These are phyloP conservation scores for Trypanosoma cruzi DNA, from an alignment of 208 protist genomes.

Conservation along the genomic window DNA sequence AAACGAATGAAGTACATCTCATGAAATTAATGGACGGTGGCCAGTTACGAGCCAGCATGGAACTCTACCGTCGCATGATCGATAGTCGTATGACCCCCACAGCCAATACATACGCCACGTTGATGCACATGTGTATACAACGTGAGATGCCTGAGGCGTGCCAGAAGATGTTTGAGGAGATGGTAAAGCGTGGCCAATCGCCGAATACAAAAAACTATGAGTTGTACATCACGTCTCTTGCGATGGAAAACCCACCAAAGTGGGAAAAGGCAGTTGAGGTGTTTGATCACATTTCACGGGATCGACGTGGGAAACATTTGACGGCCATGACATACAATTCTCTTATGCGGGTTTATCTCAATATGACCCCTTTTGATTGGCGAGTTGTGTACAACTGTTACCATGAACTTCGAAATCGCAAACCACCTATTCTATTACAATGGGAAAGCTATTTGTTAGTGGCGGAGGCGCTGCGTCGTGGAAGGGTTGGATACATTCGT, in stretches of 20 bases:
- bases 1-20: conserved; percentile 74
- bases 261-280: conserved; percentile 80
- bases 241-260: conserved; percentile 69
- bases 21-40: conserved; percentile 58
- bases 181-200: conserved; percentile 56
- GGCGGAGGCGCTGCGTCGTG: conserved; percentile 60
- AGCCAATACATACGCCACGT: conserved; percentile 61
- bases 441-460: conserved; percentile 87
- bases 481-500: conserved; percentile 61
- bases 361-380: conserved; percentile 91
- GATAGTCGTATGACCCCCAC: conserved; percentile 60
- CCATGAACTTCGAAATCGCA: conserved; percentile 66
- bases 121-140: conserved; percentile 87
- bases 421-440: conserved; percentile 65
- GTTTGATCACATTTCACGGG: conserved; percentile 78
- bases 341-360: conserved; percentile 86
- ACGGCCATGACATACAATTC: conserved; percentile 84
- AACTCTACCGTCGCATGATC: conserved; percentile 74
- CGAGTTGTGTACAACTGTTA: conserved; percentile 92
- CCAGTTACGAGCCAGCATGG: conserved; percentile 79
- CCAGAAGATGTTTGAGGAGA: conserved; percentile 74
- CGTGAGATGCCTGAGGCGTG: conserved; percentile 61
- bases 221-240: conserved; percentile 72
- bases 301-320: conserved; percentile 37
- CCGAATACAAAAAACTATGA: conserved; percentile 70